Percentiles rank a stretch among this genome's conserved stretches.
Conservation (phyloP, 768 basidiomycete genomes). For the Pisolithus sp. region DNA sequence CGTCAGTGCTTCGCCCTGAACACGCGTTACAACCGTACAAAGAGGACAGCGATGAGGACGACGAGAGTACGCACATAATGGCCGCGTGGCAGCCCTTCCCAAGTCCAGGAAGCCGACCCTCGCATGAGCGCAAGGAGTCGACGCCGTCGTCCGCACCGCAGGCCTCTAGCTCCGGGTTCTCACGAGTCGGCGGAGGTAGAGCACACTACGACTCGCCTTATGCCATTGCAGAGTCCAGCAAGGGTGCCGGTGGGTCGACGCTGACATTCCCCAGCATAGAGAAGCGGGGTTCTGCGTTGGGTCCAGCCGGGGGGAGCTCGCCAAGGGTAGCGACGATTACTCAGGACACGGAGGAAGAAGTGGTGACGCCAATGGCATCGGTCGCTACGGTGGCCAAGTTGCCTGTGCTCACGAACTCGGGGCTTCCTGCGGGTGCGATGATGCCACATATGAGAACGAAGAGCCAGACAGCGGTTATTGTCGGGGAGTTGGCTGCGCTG, state of each 20-base stretch:
- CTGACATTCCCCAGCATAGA: conserved; percentile 64
- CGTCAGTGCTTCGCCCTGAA: conserved; percentile 72
- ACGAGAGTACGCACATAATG: conserved; percentile 79
- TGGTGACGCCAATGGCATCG: conserved; percentile 47
- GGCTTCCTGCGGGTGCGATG: conserved; percentile 58
- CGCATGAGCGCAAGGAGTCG: conserved; percentile 21
- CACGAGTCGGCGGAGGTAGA: conserved; percentile 80
- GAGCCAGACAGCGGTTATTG: conserved; percentile 83
- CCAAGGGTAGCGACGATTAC: conserved; percentile 17
- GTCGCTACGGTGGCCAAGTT: conserved; percentile 40
- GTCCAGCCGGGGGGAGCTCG: conserved; percentile 11
- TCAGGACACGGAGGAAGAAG: conserved; percentile 33
- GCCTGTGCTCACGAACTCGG: conserved; percentile 26
- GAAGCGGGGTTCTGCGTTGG: conserved; percentile 26
- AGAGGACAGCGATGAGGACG: conserved; percentile 71
- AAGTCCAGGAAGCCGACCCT: conserved; percentile 24
- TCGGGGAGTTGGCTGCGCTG: conserved; percentile 40
- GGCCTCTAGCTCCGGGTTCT: conserved; percentile 57
- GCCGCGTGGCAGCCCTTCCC: conserved; percentile 85
- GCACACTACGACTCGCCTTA: conserved; percentile 85
- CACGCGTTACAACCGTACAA: conserved; percentile 70
- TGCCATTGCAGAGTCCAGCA: conserved; percentile 48
- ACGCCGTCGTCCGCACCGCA: conserved; percentile 17
- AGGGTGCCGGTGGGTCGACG: conserved; percentile 39
- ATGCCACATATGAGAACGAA: conserved; percentile 66